Evolutionary conservation across 768 basidiomycete species (phyloP).

Genomic region (Kwoniella dejecticola): DNA sequence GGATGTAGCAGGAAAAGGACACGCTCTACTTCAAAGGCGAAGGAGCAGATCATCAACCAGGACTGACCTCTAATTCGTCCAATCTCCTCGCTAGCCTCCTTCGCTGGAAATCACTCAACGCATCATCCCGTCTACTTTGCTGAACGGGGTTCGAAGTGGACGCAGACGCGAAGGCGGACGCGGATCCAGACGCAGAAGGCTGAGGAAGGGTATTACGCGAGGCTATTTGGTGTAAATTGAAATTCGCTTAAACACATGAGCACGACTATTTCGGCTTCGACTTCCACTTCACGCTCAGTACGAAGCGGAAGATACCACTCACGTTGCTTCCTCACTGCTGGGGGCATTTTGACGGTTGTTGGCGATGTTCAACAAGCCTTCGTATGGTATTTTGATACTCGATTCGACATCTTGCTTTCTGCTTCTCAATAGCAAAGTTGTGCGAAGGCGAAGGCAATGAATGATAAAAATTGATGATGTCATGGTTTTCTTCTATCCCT

Average conservation of each 20-base stretch:
- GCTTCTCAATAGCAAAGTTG: no score
- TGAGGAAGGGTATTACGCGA: not conserved
- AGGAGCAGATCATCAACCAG: not conserved
- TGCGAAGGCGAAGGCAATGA: no score
- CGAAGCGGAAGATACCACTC: slow-evolving; percentile 6
- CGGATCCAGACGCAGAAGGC: not conserved
- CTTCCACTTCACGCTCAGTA: no score
- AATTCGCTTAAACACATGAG: not conserved
- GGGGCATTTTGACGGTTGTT: slow-evolving; percentile 21
- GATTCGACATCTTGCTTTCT: no score
- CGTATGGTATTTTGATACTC: no score
- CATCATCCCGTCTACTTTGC: slow-evolving; percentile 30
- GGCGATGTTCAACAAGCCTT: no score
- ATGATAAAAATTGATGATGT: no score
- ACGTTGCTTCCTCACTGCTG: slow-evolving; percentile 35
- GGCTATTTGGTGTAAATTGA: not conserved
- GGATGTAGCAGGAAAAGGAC: not conserved
- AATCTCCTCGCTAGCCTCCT: slow-evolving; percentile 41
- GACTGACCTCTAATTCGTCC: slow-evolving; percentile 51
- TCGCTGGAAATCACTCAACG: slow-evolving; percentile 39
- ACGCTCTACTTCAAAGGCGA: not conserved
- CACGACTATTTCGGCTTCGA: no score
- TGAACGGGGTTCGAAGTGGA: not conserved
- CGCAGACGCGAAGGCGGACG: not conserved
- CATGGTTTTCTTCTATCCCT: no score